A percentile compares a stretch with the other conserved stretches of the same genome.
phyloP scores from a whole-genome alignment of 2,329 filamentous ascomycete genomes.

The Aspergillus sojae region DNA sequence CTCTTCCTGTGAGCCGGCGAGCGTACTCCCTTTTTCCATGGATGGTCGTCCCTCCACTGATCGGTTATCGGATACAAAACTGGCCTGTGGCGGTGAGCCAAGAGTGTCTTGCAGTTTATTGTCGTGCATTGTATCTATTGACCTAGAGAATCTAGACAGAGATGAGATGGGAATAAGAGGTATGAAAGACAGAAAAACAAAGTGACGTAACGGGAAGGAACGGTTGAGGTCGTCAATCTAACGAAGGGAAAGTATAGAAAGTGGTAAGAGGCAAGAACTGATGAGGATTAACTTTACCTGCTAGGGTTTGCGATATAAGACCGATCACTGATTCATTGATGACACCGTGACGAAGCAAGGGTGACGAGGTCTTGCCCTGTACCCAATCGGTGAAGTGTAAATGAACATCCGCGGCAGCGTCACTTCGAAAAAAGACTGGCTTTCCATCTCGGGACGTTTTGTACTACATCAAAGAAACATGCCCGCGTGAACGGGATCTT shows the following conservation, averaged over 20 bases:
- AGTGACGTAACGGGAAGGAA: background rate
- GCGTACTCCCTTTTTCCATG: constrained; percentile 28
- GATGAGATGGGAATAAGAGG: background rate
- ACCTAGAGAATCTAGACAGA: background rate
- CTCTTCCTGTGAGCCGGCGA: constrained; percentile 18
- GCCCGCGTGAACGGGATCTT: background rate
- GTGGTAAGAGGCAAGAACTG: background rate
- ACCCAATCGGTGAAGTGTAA: too few relatives aligned
- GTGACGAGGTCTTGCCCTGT: too few relatives aligned
- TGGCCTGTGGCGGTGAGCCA: constrained; percentile 2
- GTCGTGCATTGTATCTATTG: background rate
- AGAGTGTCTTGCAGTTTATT: background rate
- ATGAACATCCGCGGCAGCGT: background rate
- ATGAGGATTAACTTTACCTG: background rate
- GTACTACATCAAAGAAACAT: background rate
- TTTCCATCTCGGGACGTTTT: background rate
- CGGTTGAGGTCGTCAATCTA: background rate
- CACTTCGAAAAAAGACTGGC: background rate
- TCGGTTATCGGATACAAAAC: constrained; percentile 4
- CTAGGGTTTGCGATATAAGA: background rate
- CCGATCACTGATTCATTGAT: background rate
- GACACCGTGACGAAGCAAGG: background rate
- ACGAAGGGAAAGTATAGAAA: background rate
- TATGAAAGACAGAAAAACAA: background rate
- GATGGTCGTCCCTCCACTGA: constrained; percentile 7